phyloP scores from a whole-genome alignment of 2,329 filamentous ascomycete species.

The Fusarium circinatum region DNA sequence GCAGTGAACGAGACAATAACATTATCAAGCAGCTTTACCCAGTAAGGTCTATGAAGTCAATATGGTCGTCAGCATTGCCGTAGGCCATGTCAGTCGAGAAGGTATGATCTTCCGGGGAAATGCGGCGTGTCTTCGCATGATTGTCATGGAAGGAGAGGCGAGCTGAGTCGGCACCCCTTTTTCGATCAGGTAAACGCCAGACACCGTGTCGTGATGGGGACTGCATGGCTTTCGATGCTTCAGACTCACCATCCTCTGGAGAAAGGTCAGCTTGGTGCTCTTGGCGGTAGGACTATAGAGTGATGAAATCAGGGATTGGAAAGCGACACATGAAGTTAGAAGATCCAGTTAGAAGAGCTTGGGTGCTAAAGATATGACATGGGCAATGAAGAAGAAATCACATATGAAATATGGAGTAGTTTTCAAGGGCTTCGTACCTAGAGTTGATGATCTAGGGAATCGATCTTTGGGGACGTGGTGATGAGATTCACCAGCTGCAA shows the following conservation, averaged over 20 bases:
- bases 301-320: background rate
- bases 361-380: background rate
- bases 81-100: constrained; percentile 4
- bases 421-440: constrained; percentile 19
- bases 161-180: constrained; percentile 42
- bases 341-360: background rate
- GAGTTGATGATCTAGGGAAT: background rate
- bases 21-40: constrained; percentile 46
- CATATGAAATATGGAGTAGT: background rate
- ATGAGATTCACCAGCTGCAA: background rate
- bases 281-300: background rate
- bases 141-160: constrained; percentile 18
- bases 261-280: constrained; percentile 18
- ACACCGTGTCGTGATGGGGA: constrained; percentile 20
- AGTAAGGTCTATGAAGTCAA: constrained; percentile 55
- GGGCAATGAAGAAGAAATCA: background rate
- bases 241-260: constrained; percentile 9
- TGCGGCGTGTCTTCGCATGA: constrained; percentile 49
- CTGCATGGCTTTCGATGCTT: constrained; percentile 32
- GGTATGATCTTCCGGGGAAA: constrained; percentile 37
- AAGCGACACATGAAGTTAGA: background rate
- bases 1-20: background rate
- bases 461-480: background rate
- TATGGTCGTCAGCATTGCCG: constrained; percentile 29
- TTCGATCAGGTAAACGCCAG: constrained; percentile 44